Conservation (phyloP, 257 asterid species). For the Osmanthus fragrans region DNA sequence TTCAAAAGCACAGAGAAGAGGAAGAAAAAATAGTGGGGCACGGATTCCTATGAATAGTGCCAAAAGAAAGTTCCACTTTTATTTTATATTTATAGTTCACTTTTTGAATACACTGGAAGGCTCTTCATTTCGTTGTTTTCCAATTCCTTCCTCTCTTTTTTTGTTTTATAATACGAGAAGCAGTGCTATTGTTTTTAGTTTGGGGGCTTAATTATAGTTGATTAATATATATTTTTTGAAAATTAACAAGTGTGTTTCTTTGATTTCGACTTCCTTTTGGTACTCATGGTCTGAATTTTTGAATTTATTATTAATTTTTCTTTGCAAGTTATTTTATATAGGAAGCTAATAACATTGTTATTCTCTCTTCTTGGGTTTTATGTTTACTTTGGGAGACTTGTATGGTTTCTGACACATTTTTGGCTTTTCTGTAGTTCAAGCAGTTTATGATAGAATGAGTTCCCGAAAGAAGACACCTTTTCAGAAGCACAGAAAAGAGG, state of each 20-base stretch:
- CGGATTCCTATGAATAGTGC: no score
- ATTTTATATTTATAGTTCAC: no score
- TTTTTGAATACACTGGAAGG: no score
- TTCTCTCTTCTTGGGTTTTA: neutral
- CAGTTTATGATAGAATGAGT: constrained; percentile 52
- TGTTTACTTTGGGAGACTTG: neutral
- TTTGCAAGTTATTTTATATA: neutral
- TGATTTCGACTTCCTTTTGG: neutral
- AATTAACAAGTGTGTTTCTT: neutral
- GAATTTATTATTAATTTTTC: neutral
- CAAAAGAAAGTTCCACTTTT: no score
- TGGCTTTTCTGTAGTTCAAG: neutral
- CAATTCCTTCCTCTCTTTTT: no score
- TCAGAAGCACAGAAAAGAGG: constrained; percentile 96
- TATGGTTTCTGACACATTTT: neutral
- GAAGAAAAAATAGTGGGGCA: no score
- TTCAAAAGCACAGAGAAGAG: constrained; percentile 95
- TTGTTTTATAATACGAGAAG: no score
- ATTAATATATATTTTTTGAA: no score
- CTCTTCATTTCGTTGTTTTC: no score
- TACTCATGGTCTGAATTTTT: neutral
- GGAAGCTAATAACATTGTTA: neutral
- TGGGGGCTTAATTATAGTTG: no score
- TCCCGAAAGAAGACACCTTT: constrained; percentile 87
- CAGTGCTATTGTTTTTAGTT: no score